These are phyloP conservation scores for Hordeum pubiflorum DNA, from an alignment of 202 grass and related monocot genomes.

Conservation along the genomic window DNA sequence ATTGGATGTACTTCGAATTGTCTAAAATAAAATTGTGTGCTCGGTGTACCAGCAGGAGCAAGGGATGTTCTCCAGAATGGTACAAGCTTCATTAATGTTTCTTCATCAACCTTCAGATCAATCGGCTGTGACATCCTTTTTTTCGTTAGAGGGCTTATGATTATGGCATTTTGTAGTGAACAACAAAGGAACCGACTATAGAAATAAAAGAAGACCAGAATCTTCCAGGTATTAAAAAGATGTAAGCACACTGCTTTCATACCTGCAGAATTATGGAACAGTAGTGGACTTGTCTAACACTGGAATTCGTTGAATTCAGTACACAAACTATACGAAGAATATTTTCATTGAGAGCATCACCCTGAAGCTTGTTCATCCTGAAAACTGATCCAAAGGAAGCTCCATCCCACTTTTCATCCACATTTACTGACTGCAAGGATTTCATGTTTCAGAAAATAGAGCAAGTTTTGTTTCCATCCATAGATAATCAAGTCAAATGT, in stretches of 20 bases:
- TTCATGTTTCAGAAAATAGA: constrained; percentile 1
- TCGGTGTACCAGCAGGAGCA: constrained; percentile 42
- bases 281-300: constrained; percentile 77
- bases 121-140: constrained; percentile 52
- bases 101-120: constrained; percentile 79
- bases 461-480: background rate
- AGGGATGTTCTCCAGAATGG: constrained; percentile 85
- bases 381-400: constrained; percentile 71
- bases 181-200: constrained; percentile 7
- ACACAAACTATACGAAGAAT: constrained; percentile 49
- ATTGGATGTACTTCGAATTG: constrained; percentile 89
- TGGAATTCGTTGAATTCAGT: constrained; percentile 49
- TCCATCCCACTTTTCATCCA: constrained; percentile 83
- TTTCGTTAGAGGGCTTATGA: constrained; percentile 24
- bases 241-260: constrained; percentile 1
- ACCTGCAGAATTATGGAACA: constrained; percentile 76
- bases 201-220: background rate
- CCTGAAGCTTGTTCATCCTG: constrained; percentile 57
- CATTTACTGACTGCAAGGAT: constrained; percentile 57
- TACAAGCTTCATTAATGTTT: constrained; percentile 86
- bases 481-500: constrained; percentile 10
- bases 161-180: constrained; percentile 18
- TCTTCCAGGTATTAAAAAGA: background rate
- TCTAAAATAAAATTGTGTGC: constrained; percentile 72
- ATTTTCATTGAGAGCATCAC: constrained; percentile 44